phyloP scores from a whole-genome alignment of 805 yeast genomes.

The Yarrowia sp. region DNA sequence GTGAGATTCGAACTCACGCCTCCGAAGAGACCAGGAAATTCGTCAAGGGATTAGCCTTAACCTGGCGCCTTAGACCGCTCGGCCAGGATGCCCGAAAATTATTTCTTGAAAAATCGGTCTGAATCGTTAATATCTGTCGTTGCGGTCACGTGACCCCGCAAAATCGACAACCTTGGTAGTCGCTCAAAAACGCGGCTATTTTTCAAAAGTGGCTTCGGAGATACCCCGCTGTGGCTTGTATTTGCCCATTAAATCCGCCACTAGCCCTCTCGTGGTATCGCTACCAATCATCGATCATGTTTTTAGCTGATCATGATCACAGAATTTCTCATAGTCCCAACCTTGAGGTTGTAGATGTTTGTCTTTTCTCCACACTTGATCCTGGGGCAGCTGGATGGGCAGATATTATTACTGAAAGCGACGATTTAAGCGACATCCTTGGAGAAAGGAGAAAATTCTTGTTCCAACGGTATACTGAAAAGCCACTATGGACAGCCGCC shows the following conservation, averaged over 20 bases:
- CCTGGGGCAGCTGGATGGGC: not conserved
- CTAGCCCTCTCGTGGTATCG: not conserved
- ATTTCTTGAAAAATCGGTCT: not conserved
- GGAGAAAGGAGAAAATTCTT: not conserved
- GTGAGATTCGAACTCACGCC: slow-evolving; percentile 28
- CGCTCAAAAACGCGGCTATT: no score
- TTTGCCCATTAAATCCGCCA: not conserved
- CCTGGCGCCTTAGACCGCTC: slow-evolving; percentile 28
- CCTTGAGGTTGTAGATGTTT: slow-evolving; percentile 2
- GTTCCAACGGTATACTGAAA: not conserved
- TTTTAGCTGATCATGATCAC: not conserved
- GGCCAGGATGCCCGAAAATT: slow-evolving; percentile 10
- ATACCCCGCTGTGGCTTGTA: not conserved
- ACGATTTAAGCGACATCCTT: not conserved
- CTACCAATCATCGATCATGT: not conserved
- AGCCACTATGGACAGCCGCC: no score
- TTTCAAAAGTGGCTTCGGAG: no score
- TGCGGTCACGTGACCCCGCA: not conserved
- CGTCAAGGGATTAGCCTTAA: slow-evolving; percentile 25
- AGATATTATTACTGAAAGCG: no score
- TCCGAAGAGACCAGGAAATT: slow-evolving; percentile 28
- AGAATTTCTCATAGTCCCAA: not conserved
- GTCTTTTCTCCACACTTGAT: not conserved
- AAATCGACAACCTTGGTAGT: not conserved
- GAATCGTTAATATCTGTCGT: not conserved